A percentile compares a stretch with the other conserved stretches of the same genome.
Conservation (phyloP, 78 protist genomes). For the Chrysochromulina parva region DNA sequence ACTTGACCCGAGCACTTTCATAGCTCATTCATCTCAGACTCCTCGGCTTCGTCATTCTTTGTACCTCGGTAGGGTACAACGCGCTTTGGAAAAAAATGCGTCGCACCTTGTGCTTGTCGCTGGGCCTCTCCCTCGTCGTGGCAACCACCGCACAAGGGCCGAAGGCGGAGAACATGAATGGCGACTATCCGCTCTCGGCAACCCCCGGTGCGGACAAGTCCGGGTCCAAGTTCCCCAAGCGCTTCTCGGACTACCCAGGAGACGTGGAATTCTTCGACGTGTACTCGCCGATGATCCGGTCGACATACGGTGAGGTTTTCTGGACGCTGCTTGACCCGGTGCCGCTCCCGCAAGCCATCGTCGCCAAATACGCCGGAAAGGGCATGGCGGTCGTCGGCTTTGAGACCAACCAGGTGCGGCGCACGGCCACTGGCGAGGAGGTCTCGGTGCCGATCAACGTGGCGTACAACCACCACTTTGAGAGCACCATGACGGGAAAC, state of each 20-base stretch:
- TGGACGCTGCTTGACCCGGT: background rate
- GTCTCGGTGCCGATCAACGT: background rate
- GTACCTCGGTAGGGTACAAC: too few relatives aligned
- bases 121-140: too few relatives aligned
- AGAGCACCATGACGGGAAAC: background rate
- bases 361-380: background rate
- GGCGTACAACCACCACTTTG: conserved; percentile 1
- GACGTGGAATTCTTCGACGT: background rate
- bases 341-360: background rate
- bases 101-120: too few relatives aligned
- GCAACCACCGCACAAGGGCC: too few relatives aligned
- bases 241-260: background rate
- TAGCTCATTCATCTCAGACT: too few relatives aligned
- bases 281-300: background rate
- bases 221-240: too few relatives aligned
- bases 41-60: too few relatives aligned
- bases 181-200: background rate
- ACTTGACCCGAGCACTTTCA: too few relatives aligned
- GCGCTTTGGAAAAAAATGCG: too few relatives aligned
- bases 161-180: background rate
- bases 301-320: background rate
- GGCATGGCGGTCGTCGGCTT: background rate
- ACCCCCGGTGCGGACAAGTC: background rate
- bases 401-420: background rate
- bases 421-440: background rate